phyloP scores from a whole-genome alignment of 257 asterid genomes.

The Jacaranda copaia region DNA sequence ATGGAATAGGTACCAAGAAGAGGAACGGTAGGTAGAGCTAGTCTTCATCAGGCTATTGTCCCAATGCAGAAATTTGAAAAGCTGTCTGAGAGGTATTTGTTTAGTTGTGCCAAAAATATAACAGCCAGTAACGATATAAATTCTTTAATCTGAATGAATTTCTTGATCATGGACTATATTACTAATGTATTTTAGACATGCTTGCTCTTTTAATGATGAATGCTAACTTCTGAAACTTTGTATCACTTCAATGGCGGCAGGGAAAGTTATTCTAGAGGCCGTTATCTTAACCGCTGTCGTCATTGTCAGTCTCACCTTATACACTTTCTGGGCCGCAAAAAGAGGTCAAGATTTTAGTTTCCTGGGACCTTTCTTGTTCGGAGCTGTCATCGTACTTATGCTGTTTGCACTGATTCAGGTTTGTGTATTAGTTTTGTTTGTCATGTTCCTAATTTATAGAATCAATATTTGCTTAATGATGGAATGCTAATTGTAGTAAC shows the following conservation, averaged over 20 bases:
- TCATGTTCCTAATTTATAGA: neutral
- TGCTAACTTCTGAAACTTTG: neutral
- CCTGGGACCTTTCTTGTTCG: slow-evolving; percentile 64
- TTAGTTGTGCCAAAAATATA: too few relatives aligned
- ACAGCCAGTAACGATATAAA: too few relatives aligned
- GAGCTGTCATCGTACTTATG: slow-evolving; percentile 53
- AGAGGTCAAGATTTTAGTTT: slow-evolving; percentile 66
- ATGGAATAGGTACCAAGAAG: too few relatives aligned
- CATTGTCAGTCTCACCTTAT: slow-evolving; percentile 62
- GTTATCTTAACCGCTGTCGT: slow-evolving; percentile 56
- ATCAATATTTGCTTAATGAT: neutral
- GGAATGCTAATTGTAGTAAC: slow-evolving; percentile 18
- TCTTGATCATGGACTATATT: neutral
- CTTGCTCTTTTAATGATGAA: neutral
- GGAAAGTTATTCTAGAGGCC: slow-evolving; percentile 64
- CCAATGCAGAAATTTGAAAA: too few relatives aligned
- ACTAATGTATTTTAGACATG: too few relatives aligned
- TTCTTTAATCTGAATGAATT: neutral
- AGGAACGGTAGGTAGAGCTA: too few relatives aligned
- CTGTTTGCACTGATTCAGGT: slow-evolving; percentile 63
- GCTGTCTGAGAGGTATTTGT: too few relatives aligned
- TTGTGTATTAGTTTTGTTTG: neutral
- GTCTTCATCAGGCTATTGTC: too few relatives aligned
- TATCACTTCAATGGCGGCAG: slow-evolving; percentile 35
- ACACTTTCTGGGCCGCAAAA: slow-evolving; percentile 70